Percentiles rank a stretch among this genome's conserved stretches.
Evolutionary conservation across 2,329 filamentous ascomycete species (phyloP).

Genomic region (Aspergillus sp.): DNA sequence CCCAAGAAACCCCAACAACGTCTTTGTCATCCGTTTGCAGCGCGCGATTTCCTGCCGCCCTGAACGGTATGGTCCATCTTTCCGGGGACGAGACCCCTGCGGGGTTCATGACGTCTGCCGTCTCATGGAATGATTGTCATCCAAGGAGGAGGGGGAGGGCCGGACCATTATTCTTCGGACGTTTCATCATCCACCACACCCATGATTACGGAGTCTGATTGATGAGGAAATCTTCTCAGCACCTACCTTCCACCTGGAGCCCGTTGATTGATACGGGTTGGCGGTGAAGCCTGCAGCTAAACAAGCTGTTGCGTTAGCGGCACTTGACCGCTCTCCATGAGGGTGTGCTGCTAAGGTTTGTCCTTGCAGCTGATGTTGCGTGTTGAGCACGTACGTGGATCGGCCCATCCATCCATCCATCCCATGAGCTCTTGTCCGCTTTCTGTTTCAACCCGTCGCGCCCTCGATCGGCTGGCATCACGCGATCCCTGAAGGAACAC

Average conservation of each 20-base stretch:
- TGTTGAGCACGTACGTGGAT: constrained; percentile 1
- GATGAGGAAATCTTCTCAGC: no score
- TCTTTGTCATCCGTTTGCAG: neutral
- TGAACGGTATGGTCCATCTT: neutral
- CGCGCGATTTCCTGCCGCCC: neutral
- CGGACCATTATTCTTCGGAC: no score
- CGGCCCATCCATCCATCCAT: neutral
- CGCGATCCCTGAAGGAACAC: constrained; percentile 1
- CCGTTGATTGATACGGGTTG: constrained; percentile 4
- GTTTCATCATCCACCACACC: neutral
- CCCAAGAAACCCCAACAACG: neutral
- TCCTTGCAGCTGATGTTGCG: constrained; percentile 23
- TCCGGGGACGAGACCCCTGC: neutral
- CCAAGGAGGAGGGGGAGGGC: no score
- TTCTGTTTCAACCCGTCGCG: neutral
- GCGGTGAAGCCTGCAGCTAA: constrained; percentile 10
- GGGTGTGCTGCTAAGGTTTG: constrained; percentile 23
- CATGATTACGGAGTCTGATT: no score
- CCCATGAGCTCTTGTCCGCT: neutral
- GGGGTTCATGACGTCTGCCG: neutral
- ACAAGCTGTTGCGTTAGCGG: constrained; percentile 12
- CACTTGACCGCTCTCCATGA: constrained; percentile 27
- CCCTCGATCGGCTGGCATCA: neutral
- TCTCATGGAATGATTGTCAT: neutral
- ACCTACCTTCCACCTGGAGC: no score